phyloP scores from a whole-genome alignment of 1,284 basidiomycete genomes.

The Entoloma clypeatum region DNA sequence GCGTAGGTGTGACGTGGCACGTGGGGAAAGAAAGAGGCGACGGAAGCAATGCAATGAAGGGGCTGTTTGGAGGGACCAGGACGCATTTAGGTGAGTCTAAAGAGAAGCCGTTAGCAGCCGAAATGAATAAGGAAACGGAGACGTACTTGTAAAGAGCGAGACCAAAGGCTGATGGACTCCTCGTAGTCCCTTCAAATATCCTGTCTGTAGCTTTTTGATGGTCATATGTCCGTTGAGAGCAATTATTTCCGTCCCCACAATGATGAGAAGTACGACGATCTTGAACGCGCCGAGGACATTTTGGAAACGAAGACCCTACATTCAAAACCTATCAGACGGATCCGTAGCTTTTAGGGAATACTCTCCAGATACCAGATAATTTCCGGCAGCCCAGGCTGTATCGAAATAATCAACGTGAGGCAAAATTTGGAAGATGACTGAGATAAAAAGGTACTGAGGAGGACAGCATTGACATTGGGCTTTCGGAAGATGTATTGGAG shows the following conservation, averaged over 20 bases:
- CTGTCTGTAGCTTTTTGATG: constrained; percentile 15
- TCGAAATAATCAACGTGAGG: too few species aligned
- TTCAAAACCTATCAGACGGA: constrained; percentile 15
- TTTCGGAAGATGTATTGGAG: constrained; percentile 62
- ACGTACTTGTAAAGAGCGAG: constrained; percentile 20
- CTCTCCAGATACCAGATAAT: constrained; percentile 19
- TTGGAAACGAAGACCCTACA: constrained; percentile 21
- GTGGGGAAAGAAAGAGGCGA: too few species aligned
- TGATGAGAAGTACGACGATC: constrained; percentile 23
- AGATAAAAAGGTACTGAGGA: neutral
- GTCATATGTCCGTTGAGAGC: constrained; percentile 20
- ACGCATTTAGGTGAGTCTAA: too few species aligned
- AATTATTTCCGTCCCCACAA: constrained; percentile 31
- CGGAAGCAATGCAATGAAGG: too few species aligned
- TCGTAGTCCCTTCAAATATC: constrained; percentile 17
- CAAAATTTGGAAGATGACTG: too few species aligned
- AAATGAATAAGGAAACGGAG: neutral
- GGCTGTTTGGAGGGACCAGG: too few species aligned
- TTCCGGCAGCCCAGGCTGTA: constrained; percentile 17
- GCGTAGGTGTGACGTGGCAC: too few species aligned
- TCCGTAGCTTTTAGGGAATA: constrained; percentile 19
- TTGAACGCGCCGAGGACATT: constrained; percentile 36
- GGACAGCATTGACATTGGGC: constrained; percentile 51
- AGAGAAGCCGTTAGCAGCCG: too few species aligned
- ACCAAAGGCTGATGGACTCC: constrained; percentile 12